A percentile compares a stretch with the other conserved stretches of the same genome.
phyloP scores from a whole-genome alignment of 305 asterid genomes.

The Stenogyne calaminthoides region DNA sequence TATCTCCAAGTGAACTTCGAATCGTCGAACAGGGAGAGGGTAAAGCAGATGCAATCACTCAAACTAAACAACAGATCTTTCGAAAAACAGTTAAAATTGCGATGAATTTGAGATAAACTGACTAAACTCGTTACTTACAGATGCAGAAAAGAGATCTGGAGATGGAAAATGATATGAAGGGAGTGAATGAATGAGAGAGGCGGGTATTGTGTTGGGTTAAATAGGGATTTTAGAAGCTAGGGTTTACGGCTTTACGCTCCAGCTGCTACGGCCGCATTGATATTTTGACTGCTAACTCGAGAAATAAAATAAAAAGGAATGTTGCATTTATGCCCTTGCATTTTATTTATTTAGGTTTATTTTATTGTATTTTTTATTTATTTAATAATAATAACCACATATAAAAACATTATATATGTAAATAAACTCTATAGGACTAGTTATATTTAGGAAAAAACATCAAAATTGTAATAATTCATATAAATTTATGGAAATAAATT shows the following conservation, averaged over 20 bases:
- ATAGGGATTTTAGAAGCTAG: neutral
- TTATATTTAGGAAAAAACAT: too few relatives aligned
- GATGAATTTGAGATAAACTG: neutral
- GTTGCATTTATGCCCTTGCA: too few relatives aligned
- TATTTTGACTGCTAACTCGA: too few relatives aligned
- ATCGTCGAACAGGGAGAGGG: slow-evolving; percentile 45
- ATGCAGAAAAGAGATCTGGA: neutral
- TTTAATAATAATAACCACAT: too few relatives aligned
- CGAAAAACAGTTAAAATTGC: neutral
- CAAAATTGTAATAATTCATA: too few relatives aligned
- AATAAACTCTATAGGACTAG: too few relatives aligned
- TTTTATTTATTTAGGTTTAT: too few relatives aligned
- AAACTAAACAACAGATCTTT: neutral
- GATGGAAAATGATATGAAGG: too few relatives aligned
- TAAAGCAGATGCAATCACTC: slow-evolving; percentile 53
- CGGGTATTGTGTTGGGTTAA: neutral
- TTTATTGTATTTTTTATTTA: too few relatives aligned
- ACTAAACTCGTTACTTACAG: neutral
- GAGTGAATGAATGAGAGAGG: neutral
- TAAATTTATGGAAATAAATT: too few relatives aligned
- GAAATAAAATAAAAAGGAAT: too few relatives aligned
- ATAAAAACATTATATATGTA: too few relatives aligned
- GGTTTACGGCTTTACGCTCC: neutral
- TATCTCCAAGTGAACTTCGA: slow-evolving; percentile 48
- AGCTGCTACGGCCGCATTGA: neutral